Percentiles rank a stretch among this genome's conserved stretches.
These are phyloP conservation scores for Barnettozyma siamensis DNA, from an alignment of 805 yeast genomes.

Conservation along the genomic window DNA sequence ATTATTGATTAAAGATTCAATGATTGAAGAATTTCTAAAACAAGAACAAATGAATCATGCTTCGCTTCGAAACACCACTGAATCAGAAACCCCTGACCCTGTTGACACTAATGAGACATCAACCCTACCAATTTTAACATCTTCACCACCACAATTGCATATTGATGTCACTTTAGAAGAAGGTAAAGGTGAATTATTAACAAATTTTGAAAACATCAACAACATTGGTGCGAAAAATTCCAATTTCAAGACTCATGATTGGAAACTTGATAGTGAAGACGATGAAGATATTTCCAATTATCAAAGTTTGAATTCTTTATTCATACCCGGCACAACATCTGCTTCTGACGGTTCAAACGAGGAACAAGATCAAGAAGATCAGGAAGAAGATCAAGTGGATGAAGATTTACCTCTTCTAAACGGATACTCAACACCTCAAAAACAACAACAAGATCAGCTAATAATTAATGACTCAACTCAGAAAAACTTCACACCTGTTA, in stretches of 20 bases:
- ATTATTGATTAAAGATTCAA: neutral
- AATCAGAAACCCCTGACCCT: no score
- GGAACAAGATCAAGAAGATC: no score
- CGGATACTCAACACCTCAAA: neutral
- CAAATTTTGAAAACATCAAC: neutral
- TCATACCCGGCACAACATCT: constrained; percentile 3
- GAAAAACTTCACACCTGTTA: constrained; percentile 10
- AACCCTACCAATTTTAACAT: no score
- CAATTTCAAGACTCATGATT: neutral
- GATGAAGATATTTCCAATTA: constrained; percentile 10
- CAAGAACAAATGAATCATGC: constrained; percentile 1
- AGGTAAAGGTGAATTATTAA: constrained; percentile 2
- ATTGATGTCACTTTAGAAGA: no score
- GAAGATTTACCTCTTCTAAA: neutral
- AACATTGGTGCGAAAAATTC: no score
- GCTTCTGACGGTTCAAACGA: neutral
- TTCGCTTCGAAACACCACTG: no score
- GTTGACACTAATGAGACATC: no score
- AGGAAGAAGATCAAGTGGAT: no score
- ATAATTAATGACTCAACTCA: no score
- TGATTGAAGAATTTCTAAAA: constrained; percentile 7
- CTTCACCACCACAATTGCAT: no score
- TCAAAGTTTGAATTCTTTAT: constrained; percentile 14
- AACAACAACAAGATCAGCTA: neutral
- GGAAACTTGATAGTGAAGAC: neutral